Evolutionary conservation across 148 eudicot genomes (phyloP), one percentile per base, ranked within the genome.

Genomic region (Heliamphora exappendiculata): DNA sequence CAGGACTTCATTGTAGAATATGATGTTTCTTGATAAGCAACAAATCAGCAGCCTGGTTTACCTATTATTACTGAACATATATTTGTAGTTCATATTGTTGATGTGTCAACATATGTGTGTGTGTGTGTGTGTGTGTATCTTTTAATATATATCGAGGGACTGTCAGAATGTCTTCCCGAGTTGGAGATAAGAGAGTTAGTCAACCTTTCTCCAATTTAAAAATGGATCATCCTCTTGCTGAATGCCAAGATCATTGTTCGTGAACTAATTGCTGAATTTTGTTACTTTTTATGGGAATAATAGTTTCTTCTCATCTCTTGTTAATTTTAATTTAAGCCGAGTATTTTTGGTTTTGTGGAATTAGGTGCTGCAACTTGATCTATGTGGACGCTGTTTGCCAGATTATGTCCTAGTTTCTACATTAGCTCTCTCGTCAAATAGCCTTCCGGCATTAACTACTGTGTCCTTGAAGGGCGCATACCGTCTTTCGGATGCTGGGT

Each of bases 301-400:
- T 34, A 5, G 28, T 22, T 22, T 33, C 55, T 19, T 73, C 39
- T 64, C 28, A 41, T 41, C 58, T 78, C 4, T 22, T 58, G 13
- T 10, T 47, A 34, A 67, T 70, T n/a, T 51, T 2, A 47, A 49
- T 7, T 31, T 2, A 67, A 50, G 49, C 33, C 66, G 44, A 76
- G n/a, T 50, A 9, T 37, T 39, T 76, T 67, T 64, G 57, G 16
- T 29, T 64, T 14, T 53, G n/a, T 78, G 65, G 39, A 70, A 75
- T 50, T 83, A 95, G 98, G 97, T 92, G 79, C 88, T 95, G 55
- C 97, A 92, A 76, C 93, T 95, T 82, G 97, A 95, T 73, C 91
- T 83, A 78, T 87, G 97, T 77, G 98, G 98, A 24, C 84, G 88
- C 67, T 95, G 98, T 81, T 42, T 95, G 83, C 86, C 98, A 69